phyloP scores from a whole-genome alignment of 306 rosid species.

The Quercus variabilis region DNA sequence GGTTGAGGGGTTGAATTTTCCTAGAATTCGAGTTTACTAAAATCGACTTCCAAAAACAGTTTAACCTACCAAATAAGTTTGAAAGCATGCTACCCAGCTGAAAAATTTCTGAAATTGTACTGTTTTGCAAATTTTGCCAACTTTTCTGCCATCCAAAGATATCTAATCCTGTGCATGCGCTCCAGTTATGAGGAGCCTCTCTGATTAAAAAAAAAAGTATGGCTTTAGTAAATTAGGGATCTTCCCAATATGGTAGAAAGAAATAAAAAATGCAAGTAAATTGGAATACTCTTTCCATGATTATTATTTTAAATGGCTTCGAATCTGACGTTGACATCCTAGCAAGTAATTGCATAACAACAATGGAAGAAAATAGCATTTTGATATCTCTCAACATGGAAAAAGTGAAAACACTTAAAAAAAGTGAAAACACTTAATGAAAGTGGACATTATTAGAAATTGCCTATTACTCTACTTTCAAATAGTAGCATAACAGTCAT shows the following conservation, averaged over 20 bases:
- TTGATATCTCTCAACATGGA: neutral
- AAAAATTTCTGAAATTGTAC: too few relatives aligned
- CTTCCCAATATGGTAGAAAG: neutral
- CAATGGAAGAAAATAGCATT: neutral
- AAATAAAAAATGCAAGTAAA: neutral
- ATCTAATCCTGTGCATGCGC: constrained; percentile 30
- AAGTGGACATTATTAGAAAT: too few relatives aligned
- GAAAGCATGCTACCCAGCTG: too few relatives aligned
- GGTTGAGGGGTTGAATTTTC: too few relatives aligned
- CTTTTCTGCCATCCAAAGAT: constrained; percentile 21
- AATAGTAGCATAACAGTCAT: too few relatives aligned
- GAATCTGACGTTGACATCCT: neutral
- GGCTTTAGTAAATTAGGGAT: constrained; percentile 19
- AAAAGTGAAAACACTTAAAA: neutral
- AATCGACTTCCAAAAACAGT: too few relatives aligned
- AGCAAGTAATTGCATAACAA: neutral
- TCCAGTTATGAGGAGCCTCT: constrained; percentile 7
- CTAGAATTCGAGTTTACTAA: too few relatives aligned
- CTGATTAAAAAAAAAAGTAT: constrained; percentile 26
- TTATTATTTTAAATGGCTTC: neutral
- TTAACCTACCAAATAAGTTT: too few relatives aligned
- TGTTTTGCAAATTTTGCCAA: too few relatives aligned
- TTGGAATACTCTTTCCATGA: constrained; percentile 12
- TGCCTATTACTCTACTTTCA: too few relatives aligned
- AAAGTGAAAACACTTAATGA: too few relatives aligned